Percentiles rank a stretch among this genome's conserved stretches.
These are phyloP conservation scores for Magnusiomyces fungicola DNA, from an alignment of 1,139 yeast genomes.

Conservation along the genomic window DNA sequence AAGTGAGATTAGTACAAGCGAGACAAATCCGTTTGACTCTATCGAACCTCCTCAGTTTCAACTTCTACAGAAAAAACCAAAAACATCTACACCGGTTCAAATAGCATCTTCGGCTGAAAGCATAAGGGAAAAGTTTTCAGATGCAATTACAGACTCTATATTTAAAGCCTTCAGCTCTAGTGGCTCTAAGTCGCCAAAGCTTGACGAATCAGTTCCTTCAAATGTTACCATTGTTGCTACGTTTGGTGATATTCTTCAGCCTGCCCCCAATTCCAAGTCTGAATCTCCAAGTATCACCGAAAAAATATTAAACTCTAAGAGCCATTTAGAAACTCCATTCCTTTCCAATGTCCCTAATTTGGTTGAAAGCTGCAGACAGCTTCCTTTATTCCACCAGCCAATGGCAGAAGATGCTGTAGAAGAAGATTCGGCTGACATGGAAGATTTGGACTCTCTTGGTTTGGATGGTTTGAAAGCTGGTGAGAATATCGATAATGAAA, in stretches of 20 bases:
- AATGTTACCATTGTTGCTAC: constrained; percentile 29
- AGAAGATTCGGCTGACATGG: neutral
- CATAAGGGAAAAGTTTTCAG: neutral
- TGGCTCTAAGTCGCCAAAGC: neutral
- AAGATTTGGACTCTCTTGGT: constrained; percentile 1
- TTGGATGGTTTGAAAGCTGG: neutral
- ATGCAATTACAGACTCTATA: constrained; percentile 8
- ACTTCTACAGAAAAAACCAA: neutral
- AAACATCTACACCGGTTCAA: neutral
- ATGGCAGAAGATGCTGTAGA: constrained; percentile 6
- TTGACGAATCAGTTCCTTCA: neutral
- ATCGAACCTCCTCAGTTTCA: too few relatives aligned
- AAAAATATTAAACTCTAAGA: neutral
- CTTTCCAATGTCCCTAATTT: constrained; percentile 28
- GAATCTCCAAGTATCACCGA: neutral
- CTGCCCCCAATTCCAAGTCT: constrained; percentile 6
- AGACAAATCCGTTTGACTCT: too few relatives aligned
- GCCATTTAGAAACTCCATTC: constrained; percentile 22
- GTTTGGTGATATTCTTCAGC: constrained; percentile 29
- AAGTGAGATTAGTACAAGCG: too few relatives aligned
- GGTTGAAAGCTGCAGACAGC: constrained; percentile 24
- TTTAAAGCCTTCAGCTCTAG: constrained; percentile 9
- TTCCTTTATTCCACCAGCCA: constrained; percentile 20
- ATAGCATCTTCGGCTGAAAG: neutral
- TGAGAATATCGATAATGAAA: constrained; percentile 1